Conservation (phyloP, 306 rosid species). For the Castanospermum australe region DNA sequence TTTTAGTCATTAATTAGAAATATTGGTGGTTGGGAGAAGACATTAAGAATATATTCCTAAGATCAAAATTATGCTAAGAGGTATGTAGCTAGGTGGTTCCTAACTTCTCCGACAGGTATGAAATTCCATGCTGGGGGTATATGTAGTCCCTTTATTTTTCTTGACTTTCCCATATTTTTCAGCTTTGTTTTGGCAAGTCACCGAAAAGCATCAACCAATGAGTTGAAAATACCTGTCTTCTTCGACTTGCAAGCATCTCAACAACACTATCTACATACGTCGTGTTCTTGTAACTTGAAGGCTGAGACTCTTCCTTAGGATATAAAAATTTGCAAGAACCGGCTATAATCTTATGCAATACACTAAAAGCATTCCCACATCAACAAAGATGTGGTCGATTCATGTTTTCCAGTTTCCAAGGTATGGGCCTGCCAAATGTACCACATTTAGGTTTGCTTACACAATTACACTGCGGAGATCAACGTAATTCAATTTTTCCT, state of each 20-base stretch:
- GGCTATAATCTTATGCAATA: not conserved
- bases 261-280: not conserved
- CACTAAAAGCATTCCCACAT: not conserved
- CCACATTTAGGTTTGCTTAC: not conserved
- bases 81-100: not conserved
- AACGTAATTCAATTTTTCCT: not conserved
- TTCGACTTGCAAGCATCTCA: conserved; percentile 33
- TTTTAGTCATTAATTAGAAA: no score
- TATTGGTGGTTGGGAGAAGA: not conserved
- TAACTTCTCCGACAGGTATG: not conserved
- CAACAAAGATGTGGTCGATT: not conserved
- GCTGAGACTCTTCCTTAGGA: not conserved
- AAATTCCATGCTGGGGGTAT: not conserved
- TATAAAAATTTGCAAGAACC: not conserved
- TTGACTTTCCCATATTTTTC: not conserved
- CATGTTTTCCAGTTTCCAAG: not conserved
- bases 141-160: not conserved
- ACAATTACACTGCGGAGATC: not conserved
- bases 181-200: not conserved
- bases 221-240: conserved; percentile 21
- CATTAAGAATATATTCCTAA: not conserved
- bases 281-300: conserved; percentile 23
- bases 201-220: conserved; percentile 26
- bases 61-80: not conserved
- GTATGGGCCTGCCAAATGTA: not conserved